These are phyloP conservation scores for Paramecium tetraurelia DNA, from an alignment of 73 alveolate species.

Conservation along the genomic window DNA sequence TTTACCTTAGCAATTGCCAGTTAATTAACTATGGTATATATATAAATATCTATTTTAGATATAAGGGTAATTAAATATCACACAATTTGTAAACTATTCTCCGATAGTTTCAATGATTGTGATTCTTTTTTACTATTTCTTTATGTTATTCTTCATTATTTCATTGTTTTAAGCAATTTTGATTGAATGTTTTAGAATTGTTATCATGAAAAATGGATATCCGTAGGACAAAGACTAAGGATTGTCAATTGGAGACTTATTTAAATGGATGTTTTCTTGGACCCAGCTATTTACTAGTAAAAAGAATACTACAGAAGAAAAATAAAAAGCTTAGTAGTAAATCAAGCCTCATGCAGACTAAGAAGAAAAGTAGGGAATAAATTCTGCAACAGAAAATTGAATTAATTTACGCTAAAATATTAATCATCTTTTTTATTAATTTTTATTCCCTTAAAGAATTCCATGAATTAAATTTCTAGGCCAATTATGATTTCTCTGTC, in stretches of 20 bases:
- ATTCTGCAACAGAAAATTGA: conserved; percentile 13
- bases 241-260: background rate
- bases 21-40: background rate
- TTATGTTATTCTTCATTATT: background rate
- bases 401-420: background rate
- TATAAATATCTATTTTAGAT: background rate
- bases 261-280: conserved; percentile 54
- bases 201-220: conserved; percentile 37
- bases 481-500: conserved; percentile 22
- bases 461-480: conserved; percentile 48
- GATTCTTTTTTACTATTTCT: background rate
- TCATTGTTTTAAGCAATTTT: conserved; percentile 30
- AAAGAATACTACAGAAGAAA: background rate
- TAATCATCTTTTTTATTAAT: background rate
- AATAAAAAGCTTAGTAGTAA: background rate
- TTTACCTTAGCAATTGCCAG: background rate
- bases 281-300: background rate
- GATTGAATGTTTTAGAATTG: conserved; percentile 35
- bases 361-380: conserved; percentile 6
- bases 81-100: background rate
- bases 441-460: conserved; percentile 30
- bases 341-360: background rate
- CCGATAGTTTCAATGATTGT: conserved; percentile 26
- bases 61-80: background rate
- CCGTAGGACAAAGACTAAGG: conserved; percentile 7